phyloP scores from a whole-genome alignment of 1,139 yeast species.

The Candida sojae region DNA sequence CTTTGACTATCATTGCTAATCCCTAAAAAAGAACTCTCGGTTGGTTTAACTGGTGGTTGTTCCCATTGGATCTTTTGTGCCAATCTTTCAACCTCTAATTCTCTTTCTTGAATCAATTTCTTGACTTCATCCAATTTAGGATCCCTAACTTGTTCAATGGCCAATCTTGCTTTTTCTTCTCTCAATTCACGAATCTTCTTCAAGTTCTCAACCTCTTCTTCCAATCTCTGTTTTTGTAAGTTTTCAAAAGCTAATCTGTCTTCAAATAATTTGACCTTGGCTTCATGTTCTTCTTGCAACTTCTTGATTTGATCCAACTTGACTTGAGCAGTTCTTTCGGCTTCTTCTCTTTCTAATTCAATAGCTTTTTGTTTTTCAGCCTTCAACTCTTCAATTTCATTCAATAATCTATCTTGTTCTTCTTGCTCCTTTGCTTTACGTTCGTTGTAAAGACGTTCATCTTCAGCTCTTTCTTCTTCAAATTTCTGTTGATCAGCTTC shows the following conservation, averaged over 20 bases:
- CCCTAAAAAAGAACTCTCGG: conserved; percentile 10
- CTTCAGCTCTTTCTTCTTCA: conserved; percentile 25
- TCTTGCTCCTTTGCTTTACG: conserved; percentile 27
- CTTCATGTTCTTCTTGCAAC: conserved; percentile 37
- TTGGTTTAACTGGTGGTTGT: not conserved
- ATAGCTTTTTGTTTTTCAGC: conserved; percentile 23
- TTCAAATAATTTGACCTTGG: conserved; percentile 29
- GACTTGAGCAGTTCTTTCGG: conserved; percentile 33
- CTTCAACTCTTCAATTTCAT: conserved; percentile 34
- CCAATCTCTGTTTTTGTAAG: conserved; percentile 34
- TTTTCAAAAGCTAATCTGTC: conserved; percentile 38
- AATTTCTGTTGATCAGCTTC: conserved; percentile 30
- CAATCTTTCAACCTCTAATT: conserved; percentile 36
- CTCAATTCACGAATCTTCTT: conserved; percentile 39
- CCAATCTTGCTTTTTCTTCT: conserved; percentile 38
- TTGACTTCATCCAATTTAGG: conserved; percentile 31
- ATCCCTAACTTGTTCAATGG: conserved; percentile 27
- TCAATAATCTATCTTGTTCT: conserved; percentile 26
- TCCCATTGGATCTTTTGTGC: conserved; percentile 2
- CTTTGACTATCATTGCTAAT: conserved; percentile 10
- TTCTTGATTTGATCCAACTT: conserved; percentile 36
- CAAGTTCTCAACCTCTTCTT: conserved; percentile 42
- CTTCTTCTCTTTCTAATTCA: conserved; percentile 30
- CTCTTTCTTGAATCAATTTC: conserved; percentile 37
- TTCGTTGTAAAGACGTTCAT: conserved; percentile 27